Evolutionary conservation across 2,329 filamentous ascomycete species (phyloP).

Genomic region (Pyricularia sp.): DNA sequence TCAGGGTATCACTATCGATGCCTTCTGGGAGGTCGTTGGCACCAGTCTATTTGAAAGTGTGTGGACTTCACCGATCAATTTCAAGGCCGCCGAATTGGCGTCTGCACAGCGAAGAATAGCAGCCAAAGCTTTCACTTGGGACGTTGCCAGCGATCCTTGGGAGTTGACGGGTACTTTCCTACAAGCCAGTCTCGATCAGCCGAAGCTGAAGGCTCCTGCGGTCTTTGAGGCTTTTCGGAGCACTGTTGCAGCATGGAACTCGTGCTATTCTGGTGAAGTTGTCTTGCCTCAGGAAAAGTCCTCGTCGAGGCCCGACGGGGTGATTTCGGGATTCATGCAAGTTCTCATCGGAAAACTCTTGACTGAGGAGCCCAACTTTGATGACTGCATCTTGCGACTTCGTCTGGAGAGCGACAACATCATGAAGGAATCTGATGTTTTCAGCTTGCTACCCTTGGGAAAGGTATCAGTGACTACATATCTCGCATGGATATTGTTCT

Average conservation of each 20-base stretch:
- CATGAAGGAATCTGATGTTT: neutral
- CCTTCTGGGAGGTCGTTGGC: constrained; percentile 31
- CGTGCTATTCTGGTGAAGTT: constrained; percentile 14
- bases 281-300: neutral
- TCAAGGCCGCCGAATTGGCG: neutral
- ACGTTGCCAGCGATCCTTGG: constrained; percentile 1
- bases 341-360: constrained; percentile 13
- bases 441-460: neutral
- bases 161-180: constrained; percentile 7
- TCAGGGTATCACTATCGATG: constrained; percentile 29
- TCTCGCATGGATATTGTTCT: neutral
- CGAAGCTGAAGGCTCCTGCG: constrained; percentile 7
- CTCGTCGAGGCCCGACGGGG: constrained; percentile 16
- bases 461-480: neutral
- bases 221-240: constrained; percentile 21
- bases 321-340: constrained; percentile 17
- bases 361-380: neutral
- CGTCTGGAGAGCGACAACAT: neutral
- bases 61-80: constrained; percentile 6
- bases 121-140: constrained; percentile 17
- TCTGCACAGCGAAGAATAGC: constrained; percentile 15
- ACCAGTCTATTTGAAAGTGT: constrained; percentile 27
- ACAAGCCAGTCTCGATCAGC: neutral
- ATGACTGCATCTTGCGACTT: neutral
- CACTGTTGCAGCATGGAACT: constrained; percentile 19